These are phyloP conservation scores for Boletus reticulatus DNA, from an alignment of 768 basidiomycete species.

Conservation along the genomic window DNA sequence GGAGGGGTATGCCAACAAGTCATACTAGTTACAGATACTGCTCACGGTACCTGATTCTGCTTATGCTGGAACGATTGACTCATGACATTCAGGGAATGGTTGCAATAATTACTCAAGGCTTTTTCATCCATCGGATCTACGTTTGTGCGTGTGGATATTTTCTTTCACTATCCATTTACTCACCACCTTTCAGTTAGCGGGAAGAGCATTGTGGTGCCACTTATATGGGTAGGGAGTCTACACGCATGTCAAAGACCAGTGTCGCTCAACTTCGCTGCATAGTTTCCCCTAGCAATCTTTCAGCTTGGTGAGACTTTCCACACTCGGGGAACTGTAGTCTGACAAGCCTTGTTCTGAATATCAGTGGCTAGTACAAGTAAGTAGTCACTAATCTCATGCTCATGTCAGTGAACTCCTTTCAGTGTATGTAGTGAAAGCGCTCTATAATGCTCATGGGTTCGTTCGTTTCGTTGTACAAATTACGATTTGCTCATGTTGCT, in stretches of 20 bases:
- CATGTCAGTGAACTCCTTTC: neutral
- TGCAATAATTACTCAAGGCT: neutral
- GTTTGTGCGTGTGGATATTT: neutral
- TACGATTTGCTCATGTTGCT: no score
- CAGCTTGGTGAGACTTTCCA: constrained; percentile 8
- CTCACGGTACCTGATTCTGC: neutral
- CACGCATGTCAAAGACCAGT: neutral
- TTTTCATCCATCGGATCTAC: constrained; percentile 4
- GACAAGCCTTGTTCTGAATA: neutral
- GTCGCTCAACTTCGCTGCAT: neutral
- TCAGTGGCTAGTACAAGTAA: constrained; percentile 1
- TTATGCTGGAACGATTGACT: no score
- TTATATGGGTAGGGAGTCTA: constrained; percentile 3
- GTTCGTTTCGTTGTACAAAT: neutral
- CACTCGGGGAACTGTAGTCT: neutral
- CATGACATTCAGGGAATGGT: neutral
- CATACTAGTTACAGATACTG: constrained; percentile 5
- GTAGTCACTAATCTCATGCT: neutral
- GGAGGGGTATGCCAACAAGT: neutral
- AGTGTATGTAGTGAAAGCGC: constrained; percentile 1
- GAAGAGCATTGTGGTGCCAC: neutral
- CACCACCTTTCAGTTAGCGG: neutral
- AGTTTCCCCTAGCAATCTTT: neutral
- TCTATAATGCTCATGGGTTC: constrained; percentile 6
- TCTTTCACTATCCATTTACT: neutral